Evolutionary conservation across 2,329 filamentous ascomycete species (phyloP), one percentile per base, ranked within the genome.

Genomic region (Trichoderma sp.): DNA sequence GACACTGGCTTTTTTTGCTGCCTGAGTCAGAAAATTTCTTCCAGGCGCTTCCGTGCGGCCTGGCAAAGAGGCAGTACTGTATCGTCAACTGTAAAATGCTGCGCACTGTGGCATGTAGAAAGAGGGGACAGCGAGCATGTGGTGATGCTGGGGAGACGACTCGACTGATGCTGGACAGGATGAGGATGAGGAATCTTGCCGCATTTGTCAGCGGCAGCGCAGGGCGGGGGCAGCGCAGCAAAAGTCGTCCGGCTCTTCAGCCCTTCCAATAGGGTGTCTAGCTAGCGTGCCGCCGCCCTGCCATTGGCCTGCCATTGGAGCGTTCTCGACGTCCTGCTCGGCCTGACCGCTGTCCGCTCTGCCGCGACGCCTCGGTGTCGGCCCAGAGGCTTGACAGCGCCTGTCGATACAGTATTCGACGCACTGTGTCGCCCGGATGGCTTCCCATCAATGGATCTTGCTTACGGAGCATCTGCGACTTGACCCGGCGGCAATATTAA

Each of bases 21-120:
- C 80, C 80, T 81, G 78, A 81, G 79, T 80, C 78, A 79, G 73
- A 76, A 76, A 77, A 74, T 67, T 67, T 65, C 67, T 78, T 79
- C 78, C 79, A 78, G 78, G 74, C 74, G 74, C 61, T 79, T 73
- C 71, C 34, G 58, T 73, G 55, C 67, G 55, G 63, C 28, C 57
- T 67, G 64, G 64, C 64, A 67, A 3, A 50, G 43, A 50, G 43
- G 34, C 26, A 26, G 36, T 15, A 9, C 39, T 17, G 43, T n/a
- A 53, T 39, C 36, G 20, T n/a, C 6, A 17, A 61, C 7, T 36
- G 17, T 17, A 32, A 43, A 30, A 9, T 17, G 43, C 43, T 12
- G 39, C 67, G 43, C 67, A 69, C 67, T 69, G 67, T 69, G 67
- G 36, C 36, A 20, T 63, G 43, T 17, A 26, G 43, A 57, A 12